Evolutionary conservation across 2,329 filamentous ascomycete genomes (phyloP).

Genomic region (Cordyceps javanica): DNA sequence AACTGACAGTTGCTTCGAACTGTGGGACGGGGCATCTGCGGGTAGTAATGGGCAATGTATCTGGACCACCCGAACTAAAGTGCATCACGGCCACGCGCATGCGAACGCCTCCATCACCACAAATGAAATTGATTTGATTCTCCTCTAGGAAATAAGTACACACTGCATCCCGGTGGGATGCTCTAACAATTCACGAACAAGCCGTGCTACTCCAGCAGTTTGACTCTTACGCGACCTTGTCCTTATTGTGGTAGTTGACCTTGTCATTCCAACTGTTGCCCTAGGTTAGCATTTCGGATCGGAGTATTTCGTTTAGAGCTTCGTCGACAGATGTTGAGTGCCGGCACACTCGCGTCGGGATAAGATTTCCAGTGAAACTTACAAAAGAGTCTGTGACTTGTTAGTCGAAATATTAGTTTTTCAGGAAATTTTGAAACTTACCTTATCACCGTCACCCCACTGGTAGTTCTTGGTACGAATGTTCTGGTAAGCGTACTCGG

Average conservation of each 20-base stretch:
- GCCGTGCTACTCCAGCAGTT: slow-evolving; percentile 15
- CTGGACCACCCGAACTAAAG: too few species aligned
- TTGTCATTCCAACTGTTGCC: slow-evolving; percentile 78
- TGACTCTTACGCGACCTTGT: slow-evolving; percentile 53
- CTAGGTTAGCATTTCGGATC: slow-evolving; percentile 18
- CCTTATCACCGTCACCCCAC: slow-evolving; percentile 96
- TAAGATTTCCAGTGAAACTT: slow-evolving; percentile 31
- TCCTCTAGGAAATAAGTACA: slow-evolving; percentile 30
- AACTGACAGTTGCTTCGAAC: too few species aligned
- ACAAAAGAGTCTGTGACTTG: slow-evolving; percentile 55
- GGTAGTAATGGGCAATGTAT: too few species aligned
- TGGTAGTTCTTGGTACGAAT: slow-evolving; percentile 92
- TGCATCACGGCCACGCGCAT: neutral
- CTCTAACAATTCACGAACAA: slow-evolving; percentile 23
- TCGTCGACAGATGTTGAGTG: neutral
- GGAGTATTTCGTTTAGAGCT: neutral
- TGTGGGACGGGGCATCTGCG: too few species aligned
- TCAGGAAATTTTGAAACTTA: slow-evolving; percentile 28
- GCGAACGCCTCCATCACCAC: neutral
- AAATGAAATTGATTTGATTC: slow-evolving; percentile 21
- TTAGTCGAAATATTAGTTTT: slow-evolving; percentile 19
- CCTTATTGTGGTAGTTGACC: slow-evolving; percentile 97
- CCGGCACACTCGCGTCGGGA: neutral
- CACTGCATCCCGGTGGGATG: slow-evolving; percentile 22
- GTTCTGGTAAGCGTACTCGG: slow-evolving; percentile 97